Evolutionary conservation across 108 stramenopile genomes (phyloP).

Genomic region (Tribonema minus): DNA sequence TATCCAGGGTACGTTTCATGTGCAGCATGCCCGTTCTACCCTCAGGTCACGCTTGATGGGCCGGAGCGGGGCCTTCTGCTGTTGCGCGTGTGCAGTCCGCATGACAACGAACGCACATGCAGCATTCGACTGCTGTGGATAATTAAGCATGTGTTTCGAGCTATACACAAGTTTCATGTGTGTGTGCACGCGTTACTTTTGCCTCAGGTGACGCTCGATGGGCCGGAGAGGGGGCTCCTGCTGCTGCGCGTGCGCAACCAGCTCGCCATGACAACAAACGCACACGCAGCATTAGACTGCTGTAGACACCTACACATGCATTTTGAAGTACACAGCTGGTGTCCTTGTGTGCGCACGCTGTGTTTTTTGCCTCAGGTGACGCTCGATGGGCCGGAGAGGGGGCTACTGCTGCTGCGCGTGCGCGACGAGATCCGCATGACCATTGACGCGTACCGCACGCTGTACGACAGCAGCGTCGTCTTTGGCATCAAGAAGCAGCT

Average conservation of each 20-base stretch:
- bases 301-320: no score
- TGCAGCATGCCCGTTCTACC: no score
- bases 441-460: conserved; percentile 65
- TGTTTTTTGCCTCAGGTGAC: conserved; percentile 58
- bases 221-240: conserved; percentile 65
- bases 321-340: no score
- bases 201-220: conserved; percentile 64
- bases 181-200: no score
- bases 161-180: no score
- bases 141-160: no score
- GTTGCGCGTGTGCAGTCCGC: conserved; percentile 57
- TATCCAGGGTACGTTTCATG: no score
- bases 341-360: no score
- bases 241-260: conserved; percentile 62
- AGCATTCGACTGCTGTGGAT: no score
- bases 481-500: conserved; percentile 68
- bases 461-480: conserved; percentile 58
- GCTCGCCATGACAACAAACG: conserved; percentile 49
- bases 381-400: conserved; percentile 63
- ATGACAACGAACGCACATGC: conserved; percentile 66
- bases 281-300: background rate
- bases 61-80: conserved; percentile 67
- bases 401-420: conserved; percentile 59
- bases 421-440: no score
- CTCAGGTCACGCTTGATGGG: conserved; percentile 63